Evolutionary conservation across 139 green algal species (phyloP).

Genomic region (Desmodesmus armatus): DNA sequence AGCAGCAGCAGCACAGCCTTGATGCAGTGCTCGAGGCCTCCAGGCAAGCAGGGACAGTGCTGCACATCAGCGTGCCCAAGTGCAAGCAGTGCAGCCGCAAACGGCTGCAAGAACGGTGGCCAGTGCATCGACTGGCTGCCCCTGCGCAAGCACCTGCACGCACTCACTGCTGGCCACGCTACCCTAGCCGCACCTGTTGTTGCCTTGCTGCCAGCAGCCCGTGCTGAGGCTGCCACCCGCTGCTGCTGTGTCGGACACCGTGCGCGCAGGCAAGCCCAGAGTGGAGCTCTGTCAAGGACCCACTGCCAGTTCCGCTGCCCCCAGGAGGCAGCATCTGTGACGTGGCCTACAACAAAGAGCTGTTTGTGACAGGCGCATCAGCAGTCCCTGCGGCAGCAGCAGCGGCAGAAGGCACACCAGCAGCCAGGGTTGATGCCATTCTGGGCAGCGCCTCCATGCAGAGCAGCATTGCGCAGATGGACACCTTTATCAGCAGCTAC

Average conservation of each 20-base stretch:
- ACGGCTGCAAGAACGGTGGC: not conserved
- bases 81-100: conserved; percentile 10
- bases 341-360: not conserved
- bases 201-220: not conserved
- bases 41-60: not conserved
- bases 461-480: not conserved
- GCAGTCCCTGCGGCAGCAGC: not conserved
- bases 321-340: not conserved
- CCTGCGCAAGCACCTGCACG: not conserved
- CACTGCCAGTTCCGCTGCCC: not conserved
- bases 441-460: not conserved
- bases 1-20: conserved; percentile 1
- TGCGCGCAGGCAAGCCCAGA: too few species aligned
- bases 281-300: too few species aligned
- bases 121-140: not conserved
- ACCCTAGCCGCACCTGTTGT: conserved; percentile 12
- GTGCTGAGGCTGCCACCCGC: not conserved
- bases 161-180: not conserved
- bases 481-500: conserved; percentile 9
- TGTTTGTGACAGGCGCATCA: not conserved
- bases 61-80: not conserved
- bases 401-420: not conserved
- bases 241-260: not conserved
- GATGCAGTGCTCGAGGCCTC: conserved; percentile 3
- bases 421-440: not conserved